A percentile compares a stretch with the other conserved stretches of the same genome.
Conservation (phyloP, 2,329 filamentous ascomycete species). For the Xylaria sp. region DNA sequence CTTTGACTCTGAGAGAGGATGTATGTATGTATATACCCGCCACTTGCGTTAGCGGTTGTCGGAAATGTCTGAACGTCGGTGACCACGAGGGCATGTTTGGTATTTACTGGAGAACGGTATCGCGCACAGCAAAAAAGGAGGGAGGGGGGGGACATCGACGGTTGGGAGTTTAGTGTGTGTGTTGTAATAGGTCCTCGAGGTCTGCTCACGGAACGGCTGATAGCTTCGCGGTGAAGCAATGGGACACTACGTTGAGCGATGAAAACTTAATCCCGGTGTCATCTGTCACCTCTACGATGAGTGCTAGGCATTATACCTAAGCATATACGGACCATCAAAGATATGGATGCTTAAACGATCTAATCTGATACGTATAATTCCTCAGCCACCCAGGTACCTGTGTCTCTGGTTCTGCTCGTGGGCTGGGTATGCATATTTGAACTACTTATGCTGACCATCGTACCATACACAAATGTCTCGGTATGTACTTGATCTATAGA, state of each 20-base stretch:
- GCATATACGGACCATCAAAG: too few species aligned
- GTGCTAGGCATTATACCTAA: background rate
- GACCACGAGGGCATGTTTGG: conserved; percentile 17
- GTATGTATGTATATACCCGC: conserved; percentile 27
- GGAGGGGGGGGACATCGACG: conserved; percentile 10
- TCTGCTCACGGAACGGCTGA: conserved; percentile 2
- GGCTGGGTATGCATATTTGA: too few species aligned
- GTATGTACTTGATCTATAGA: too few species aligned
- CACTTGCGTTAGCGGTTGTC: conserved; percentile 13
- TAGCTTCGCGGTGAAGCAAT: background rate
- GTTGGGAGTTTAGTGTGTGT: conserved; percentile 14
- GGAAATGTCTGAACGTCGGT: conserved; percentile 17
- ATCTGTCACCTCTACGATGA: background rate
- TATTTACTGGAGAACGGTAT: conserved; percentile 10
- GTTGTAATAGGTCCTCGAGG: conserved; percentile 9
- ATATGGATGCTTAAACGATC: background rate
- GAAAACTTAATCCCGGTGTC: background rate
- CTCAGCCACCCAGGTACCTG: too few species aligned
- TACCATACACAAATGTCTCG: too few species aligned
- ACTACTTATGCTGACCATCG: too few species aligned
- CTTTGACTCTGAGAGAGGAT: conserved; percentile 19
- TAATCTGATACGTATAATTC: too few species aligned
- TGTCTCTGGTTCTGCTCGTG: too few species aligned
- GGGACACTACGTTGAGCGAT: background rate
- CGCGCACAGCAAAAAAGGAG: conserved; percentile 1